Evolutionary conservation across 148 eudicot genomes (phyloP), one percentile per base, ranked within the genome.

Genomic region (Vaccinium myrtillus): DNA sequence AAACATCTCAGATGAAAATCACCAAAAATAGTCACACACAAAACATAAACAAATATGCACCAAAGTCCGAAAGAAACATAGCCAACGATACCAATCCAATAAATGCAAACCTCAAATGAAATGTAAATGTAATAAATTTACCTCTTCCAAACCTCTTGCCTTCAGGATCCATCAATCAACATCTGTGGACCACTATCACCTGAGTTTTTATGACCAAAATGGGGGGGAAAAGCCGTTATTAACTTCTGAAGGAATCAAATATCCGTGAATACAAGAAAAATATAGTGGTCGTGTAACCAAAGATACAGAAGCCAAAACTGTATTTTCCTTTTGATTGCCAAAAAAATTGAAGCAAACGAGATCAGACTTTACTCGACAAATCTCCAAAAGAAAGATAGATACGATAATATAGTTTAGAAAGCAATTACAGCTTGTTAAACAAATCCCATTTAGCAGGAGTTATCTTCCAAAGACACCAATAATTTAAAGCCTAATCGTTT

Each of bases 131-230:
- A 32, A 32, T 32, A 32, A 32, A 32, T 32, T 32, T 76, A 93
- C 98, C 98, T 90, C 88, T 95, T 86, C 98, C 98, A 89, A 95
- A 93, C 88, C 92, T 95, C 86, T 87, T 91, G 88, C 89, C 87
- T 85, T 93, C 95, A 80, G 93, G 88, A 87, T 95, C 98, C 98
- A 95, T 94, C 56, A 88, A 86, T 91, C 94, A 91, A 84, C 85
- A 81, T 88, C 84, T 84, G 78, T 80, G 79, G 78, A 87, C 84
- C 90, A 81, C 89, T 86, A 89, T 84, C 86, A 83, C 89, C 94
- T 86, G 85, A 75, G 71, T 79, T 58, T 80, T 82, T 82, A 54
- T 55, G 27, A 79, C 67, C 49, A 79, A 49, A 32, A 36, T 25
- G n/a, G 65, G 46, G 7, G 32, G 32, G n/a, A 30, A 19, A 25